Percentiles rank a stretch among this genome's conserved stretches.
phyloP scores from a whole-genome alignment of 2,329 filamentous ascomycete species.

The Fusarium odoratissimum region DNA sequence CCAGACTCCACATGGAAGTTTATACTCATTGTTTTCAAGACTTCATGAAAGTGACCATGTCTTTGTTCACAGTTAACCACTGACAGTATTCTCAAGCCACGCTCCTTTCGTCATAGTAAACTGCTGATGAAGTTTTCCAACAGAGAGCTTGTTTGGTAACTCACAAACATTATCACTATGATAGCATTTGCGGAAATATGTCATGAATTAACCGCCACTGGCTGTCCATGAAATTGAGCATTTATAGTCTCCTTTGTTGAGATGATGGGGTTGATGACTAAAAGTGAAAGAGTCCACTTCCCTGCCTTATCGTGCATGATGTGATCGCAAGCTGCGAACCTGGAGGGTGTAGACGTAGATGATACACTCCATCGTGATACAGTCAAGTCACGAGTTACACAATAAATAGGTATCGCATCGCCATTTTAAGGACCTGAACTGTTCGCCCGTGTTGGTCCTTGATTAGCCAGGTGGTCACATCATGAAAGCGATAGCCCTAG shows the following conservation, averaged over 20 bases:
- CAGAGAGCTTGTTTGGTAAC: not conserved
- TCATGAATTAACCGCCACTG: not conserved
- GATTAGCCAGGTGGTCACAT: not conserved
- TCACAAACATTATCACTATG: no score
- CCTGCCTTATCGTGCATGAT: not conserved
- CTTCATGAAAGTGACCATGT: not conserved
- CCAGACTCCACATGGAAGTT: no score
- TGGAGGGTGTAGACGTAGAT: not conserved
- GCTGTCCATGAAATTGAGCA: not conserved
- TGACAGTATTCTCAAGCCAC: not conserved
- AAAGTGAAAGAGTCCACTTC: not conserved
- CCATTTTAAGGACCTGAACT: accelerated
- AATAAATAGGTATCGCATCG: not conserved
- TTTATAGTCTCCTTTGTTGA: not conserved
- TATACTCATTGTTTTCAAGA: not conserved
- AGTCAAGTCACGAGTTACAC: not conserved
- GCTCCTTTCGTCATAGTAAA: not conserved
- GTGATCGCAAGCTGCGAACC: not conserved
- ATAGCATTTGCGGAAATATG: no score
- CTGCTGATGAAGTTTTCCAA: not conserved
- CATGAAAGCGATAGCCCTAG: not conserved
- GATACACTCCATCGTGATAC: not conserved
- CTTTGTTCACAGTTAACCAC: not conserved
- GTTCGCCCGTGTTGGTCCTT: not conserved
- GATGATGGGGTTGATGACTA: not conserved